Conservation (phyloP, 192 early-diverging fungal species). For the Phlyctochytrium bullatum region DNA sequence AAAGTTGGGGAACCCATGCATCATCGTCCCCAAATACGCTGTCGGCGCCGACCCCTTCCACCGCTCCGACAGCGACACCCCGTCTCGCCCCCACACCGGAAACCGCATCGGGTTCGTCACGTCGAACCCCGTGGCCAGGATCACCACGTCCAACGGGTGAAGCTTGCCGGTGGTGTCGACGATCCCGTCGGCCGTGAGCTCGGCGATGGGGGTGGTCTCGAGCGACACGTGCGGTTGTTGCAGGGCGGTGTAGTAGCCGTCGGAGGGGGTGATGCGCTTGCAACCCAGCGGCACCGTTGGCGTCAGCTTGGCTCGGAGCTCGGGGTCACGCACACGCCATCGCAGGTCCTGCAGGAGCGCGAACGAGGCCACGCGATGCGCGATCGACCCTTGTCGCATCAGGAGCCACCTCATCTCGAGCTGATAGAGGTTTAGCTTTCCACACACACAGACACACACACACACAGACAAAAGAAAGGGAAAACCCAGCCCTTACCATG, state of each 20-base stretch:
- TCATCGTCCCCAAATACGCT: background rate
- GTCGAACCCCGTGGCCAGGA: constrained; percentile 23
- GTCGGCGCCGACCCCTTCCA: background rate
- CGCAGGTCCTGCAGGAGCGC: background rate
- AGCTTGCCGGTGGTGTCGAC: background rate
- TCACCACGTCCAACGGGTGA: constrained; percentile 13
- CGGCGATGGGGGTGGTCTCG: background rate
- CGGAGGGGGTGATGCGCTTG: constrained; percentile 14
- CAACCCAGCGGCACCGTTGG: constrained; percentile 10
- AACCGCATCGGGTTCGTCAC: background rate
- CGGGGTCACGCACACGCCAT: constrained; percentile 4
- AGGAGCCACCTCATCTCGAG: background rate
- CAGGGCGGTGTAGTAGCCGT: constrained; percentile 4
- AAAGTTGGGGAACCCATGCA: constrained; percentile 8
- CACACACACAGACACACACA: background rate
- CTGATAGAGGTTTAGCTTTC: background rate
- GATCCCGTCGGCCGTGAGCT: background rate
- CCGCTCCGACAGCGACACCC: too few species aligned
- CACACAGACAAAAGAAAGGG: background rate
- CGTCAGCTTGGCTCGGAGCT: constrained; percentile 6
- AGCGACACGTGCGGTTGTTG: constrained; percentile 4
- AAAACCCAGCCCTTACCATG: background rate
- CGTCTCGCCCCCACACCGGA: too few species aligned
- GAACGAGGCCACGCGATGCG: background rate
- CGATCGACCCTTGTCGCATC: background rate